Conservation (phyloP, 495 filamentous ascomycete genomes). For the Lasiosphaeria ovina region DNA sequence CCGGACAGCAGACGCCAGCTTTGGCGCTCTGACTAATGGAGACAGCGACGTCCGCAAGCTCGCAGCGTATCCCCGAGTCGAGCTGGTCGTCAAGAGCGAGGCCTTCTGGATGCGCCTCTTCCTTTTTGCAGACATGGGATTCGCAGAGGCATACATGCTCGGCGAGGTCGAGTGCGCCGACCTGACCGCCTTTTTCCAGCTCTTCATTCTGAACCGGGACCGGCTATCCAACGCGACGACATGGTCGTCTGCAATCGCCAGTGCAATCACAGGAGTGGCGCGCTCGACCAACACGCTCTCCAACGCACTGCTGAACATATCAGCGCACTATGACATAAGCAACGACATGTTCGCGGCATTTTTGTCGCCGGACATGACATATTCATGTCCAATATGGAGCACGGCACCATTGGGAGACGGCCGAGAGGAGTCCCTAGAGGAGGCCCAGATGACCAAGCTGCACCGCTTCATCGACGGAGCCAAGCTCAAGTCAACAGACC, state of each 20-base stretch:
- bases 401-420: constrained; percentile 14
- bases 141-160: constrained; percentile 71
- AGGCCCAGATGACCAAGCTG: constrained; percentile 66
- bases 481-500: constrained; percentile 58
- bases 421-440: constrained; percentile 54
- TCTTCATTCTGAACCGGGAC: constrained; percentile 63
- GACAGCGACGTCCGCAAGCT: constrained; percentile 22
- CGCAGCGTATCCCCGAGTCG: constrained; percentile 29
- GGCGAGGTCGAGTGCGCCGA: constrained; percentile 62
- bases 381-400: constrained; percentile 70
- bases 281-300: constrained; percentile 61
- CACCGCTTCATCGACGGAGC: constrained; percentile 58
- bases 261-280: constrained; percentile 49
- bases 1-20: constrained; percentile 14
- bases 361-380: constrained; percentile 72
- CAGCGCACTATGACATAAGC: constrained; percentile 72
- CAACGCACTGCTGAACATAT: constrained; percentile 63
- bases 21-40: constrained; percentile 2
- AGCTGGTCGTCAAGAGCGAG: constrained; percentile 57
- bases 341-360: constrained; percentile 74
- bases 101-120: constrained; percentile 64
- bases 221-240: constrained; percentile 57
- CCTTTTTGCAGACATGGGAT: constrained; percentile 70
- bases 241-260: constrained; percentile 54
- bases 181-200: constrained; percentile 63